Conservation (phyloP, 139 green algal genomes). For the Chlorella ohadii region DNA sequence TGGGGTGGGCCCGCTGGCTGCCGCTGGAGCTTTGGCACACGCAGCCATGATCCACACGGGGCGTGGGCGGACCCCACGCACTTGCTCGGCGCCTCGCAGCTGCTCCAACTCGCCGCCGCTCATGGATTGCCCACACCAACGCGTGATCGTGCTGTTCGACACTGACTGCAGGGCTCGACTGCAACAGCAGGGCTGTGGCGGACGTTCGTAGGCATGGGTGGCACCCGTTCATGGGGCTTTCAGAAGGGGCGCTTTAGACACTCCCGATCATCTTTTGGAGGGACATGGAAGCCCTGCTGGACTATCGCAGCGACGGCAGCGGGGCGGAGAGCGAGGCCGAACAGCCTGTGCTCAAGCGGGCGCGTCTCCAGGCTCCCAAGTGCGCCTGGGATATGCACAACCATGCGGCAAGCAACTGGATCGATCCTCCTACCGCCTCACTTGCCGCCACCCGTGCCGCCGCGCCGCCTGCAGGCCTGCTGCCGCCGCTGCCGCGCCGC, state of each 20-base stretch:
- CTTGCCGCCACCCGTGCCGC: neutral
- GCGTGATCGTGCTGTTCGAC: too few species aligned
- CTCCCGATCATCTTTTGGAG: neutral
- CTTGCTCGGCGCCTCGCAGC: constrained; percentile 1
- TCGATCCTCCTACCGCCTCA: neutral
- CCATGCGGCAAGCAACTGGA: neutral
- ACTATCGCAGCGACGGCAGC: neutral
- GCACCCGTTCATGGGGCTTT: neutral
- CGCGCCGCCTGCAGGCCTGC: neutral
- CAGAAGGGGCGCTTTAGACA: neutral
- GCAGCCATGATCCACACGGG: neutral
- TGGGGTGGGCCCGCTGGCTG: neutral
- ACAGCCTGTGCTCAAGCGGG: neutral
- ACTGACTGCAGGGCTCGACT: too few species aligned
- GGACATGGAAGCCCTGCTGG: neutral
- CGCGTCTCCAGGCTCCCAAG: neutral
- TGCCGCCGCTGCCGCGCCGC: neutral
- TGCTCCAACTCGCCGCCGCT: constrained; percentile 3
- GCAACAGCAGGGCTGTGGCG: neutral
- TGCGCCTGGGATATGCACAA: neutral
- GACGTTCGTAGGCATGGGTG: too few species aligned
- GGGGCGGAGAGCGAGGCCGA: neutral
- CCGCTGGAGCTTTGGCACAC: neutral
- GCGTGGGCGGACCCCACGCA: neutral
- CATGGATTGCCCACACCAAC: neutral